A percentile compares a stretch with the other conserved stretches of the same genome.
Evolutionary conservation across 2,329 filamentous ascomycete genomes (phyloP).

Genomic region (Pezicula carpinea): DNA sequence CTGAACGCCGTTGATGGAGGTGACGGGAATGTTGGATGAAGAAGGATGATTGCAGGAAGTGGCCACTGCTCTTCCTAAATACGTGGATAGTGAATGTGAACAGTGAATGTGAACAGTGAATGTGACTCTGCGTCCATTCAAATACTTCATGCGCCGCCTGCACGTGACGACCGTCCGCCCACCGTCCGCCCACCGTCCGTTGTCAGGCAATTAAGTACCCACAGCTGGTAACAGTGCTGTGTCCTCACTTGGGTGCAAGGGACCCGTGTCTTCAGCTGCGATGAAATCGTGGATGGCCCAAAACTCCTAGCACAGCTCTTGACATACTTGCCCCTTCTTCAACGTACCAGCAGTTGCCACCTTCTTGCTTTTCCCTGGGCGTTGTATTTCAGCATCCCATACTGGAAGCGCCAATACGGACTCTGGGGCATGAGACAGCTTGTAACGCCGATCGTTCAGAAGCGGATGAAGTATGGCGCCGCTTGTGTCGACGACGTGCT

Average conservation of each 20-base stretch:
- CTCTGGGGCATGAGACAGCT: neutral
- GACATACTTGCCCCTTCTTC: neutral
- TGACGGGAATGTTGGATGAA: neutral
- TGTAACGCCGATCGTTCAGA: slow-evolving; percentile 5
- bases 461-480: slow-evolving; percentile 7
- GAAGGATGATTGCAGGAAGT: neutral
- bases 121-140: neutral
- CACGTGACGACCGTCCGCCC: neutral
- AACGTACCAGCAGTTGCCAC: neutral
- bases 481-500: slow-evolving; percentile 6
- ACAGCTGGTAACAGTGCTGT: neutral
- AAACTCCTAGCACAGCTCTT: neutral
- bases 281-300: neutral
- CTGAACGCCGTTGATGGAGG: neutral
- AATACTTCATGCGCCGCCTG: neutral
- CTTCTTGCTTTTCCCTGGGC: neutral
- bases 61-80: neutral
- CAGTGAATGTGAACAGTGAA: neutral
- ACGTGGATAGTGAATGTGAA: neutral
- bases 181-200: neutral
- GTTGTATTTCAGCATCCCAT: neutral
- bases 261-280: neutral
- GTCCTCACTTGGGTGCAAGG: neutral
- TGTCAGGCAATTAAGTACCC: neutral
- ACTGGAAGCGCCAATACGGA: neutral